Conservation (phyloP, 1,139 yeast genomes). For the Sugiyamaella sp. region DNA sequence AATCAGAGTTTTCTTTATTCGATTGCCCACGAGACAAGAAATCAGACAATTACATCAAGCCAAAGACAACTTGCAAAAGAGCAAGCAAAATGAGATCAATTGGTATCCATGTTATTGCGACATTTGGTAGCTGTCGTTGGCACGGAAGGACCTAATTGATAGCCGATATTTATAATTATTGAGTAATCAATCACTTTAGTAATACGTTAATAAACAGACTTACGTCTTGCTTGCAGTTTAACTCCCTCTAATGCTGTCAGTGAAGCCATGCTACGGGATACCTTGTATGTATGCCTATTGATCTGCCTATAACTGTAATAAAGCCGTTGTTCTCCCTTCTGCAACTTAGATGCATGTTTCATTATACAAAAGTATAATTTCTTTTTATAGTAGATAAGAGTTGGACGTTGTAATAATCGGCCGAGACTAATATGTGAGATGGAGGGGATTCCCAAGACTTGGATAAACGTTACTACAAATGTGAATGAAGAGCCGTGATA, state of each 20-base stretch:
- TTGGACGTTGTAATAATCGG: neutral
- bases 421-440: neutral
- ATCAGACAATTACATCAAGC: no score
- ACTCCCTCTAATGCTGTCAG: no score
- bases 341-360: neutral
- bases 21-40: no score
- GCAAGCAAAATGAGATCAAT: no score
- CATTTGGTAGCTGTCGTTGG: no score
- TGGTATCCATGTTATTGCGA: no score
- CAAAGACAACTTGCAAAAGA: no score
- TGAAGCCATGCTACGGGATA: neutral
- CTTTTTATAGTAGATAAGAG: conserved; percentile 1
- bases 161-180: neutral
- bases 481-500: neutral
- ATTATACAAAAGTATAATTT: neutral
- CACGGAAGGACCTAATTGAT: neutral
- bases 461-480: neutral
- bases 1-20: no score
- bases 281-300: neutral
- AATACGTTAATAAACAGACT: neutral
- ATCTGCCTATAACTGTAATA: neutral
- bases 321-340: neutral
- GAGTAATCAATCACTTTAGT: neutral
- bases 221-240: neutral
- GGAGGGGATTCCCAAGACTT: neutral